Evolutionary conservation across 169 alveolate genomes (phyloP).

Genomic region (Plasmodium relictum): DNA sequence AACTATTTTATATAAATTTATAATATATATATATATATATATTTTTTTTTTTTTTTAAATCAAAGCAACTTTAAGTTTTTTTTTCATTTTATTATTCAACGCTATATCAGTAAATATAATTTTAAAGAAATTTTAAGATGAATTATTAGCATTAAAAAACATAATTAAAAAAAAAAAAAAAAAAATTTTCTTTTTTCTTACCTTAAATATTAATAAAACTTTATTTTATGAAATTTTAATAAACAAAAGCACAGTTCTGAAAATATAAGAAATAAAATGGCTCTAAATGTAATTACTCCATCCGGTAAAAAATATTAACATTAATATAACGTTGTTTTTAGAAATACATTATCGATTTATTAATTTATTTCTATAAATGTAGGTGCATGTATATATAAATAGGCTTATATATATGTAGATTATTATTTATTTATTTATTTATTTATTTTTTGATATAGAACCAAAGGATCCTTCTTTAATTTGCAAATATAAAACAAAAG

Average conservation of each 20-base stretch:
- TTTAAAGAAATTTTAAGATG: too few relatives aligned
- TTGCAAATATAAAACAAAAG: constrained; percentile 37
- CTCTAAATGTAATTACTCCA: constrained; percentile 58
- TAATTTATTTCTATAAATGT: not conserved
- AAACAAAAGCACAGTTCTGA: not conserved
- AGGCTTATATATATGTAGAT: not conserved
- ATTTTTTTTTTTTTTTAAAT: not conserved
- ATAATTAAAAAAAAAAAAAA: too few relatives aligned
- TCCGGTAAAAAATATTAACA: constrained; percentile 21
- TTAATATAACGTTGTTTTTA: not conserved
- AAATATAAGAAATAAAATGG: constrained; percentile 35
- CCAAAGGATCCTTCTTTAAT: constrained; percentile 64
- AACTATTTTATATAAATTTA: not conserved
- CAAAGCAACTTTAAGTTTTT: too few relatives aligned
- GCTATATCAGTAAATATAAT: too few relatives aligned
- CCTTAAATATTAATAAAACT: too few relatives aligned
- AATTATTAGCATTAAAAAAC: too few relatives aligned
- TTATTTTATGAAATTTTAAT: too few relatives aligned
- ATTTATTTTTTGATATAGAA: constrained; percentile 20
- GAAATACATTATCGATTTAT: not conserved
- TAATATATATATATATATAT: not conserved
- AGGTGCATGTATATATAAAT: not conserved
- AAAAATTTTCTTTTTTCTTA: too few relatives aligned
- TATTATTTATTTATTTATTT: not conserved
- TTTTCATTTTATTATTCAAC: too few relatives aligned